Conservation (phyloP, 345 rosid genomes). For the Gynandropsis gynandra region DNA sequence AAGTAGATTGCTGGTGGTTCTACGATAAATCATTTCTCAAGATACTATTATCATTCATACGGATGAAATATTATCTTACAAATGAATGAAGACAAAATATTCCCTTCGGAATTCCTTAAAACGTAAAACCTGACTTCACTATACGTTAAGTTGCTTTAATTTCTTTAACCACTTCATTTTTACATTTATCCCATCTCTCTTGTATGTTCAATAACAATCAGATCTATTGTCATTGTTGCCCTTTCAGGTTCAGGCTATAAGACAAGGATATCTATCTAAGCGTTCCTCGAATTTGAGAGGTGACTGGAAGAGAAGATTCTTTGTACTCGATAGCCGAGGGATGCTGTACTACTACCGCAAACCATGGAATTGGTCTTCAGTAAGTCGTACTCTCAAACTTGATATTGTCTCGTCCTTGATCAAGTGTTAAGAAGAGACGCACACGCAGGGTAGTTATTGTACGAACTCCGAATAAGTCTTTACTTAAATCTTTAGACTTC, state of each 20-base stretch:
- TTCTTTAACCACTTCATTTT: constrained; percentile 1
- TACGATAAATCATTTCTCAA: too few relatives aligned
- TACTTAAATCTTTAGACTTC: constrained; percentile 20
- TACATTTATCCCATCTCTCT: background rate
- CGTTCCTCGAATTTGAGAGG: constrained; percentile 82
- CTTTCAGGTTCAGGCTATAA: constrained; percentile 64
- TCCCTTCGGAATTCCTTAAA: too few relatives aligned
- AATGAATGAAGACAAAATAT: too few relatives aligned
- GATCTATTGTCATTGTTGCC: constrained; percentile 7
- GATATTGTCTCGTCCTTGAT: constrained; percentile 5
- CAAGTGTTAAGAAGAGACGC: background rate
- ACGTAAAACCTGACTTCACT: too few relatives aligned
- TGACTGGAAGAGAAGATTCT: constrained; percentile 78
- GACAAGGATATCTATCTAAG: constrained; percentile 75
- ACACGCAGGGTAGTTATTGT: constrained; percentile 15
- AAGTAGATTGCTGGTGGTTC: too few relatives aligned
- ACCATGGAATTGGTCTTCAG: constrained; percentile 51
- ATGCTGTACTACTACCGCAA: constrained; percentile 81
- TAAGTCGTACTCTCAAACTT: constrained; percentile 30
- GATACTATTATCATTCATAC: too few relatives aligned
- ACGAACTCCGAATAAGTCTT: background rate
- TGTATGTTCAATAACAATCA: background rate
- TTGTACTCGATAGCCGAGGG: constrained; percentile 79
- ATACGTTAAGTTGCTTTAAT: background rate
- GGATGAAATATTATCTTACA: too few relatives aligned